Evolutionary conservation across 441 rosid species (phyloP), one percentile per base, ranked within the genome.

Genomic region (Populus hybrid): DNA sequence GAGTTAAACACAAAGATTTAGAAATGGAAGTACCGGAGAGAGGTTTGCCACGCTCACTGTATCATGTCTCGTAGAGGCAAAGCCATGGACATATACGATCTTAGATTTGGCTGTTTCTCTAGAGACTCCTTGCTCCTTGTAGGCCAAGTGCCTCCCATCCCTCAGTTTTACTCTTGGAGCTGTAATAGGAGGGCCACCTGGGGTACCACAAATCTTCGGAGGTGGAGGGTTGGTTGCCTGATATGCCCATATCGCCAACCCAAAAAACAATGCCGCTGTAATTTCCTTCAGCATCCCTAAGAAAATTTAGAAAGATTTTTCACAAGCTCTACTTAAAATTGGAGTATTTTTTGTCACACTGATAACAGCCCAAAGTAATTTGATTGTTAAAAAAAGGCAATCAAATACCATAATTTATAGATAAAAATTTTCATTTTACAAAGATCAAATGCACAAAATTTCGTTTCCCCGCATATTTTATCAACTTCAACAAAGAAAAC

Each of bases 111-210:
- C 93, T 70, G 70, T 35, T 11, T 85, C 86, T 80, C 64, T 86
- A 5, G 90, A 64, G 70, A 83, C 36, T 32, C 97, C 95, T 12
- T 81, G 86, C 79, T 89, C 92, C 69, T 81, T 80, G 86, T 87
- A 92, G 42, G 95, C 93, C 64, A 92, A 69, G 77, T 92, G 81
- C 77, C 95, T 90, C 23, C 92, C 95, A 76, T 92, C 95, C 82
- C 92, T 86, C 34, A 92, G 79, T 80, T 89, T 88, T 67, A 92
- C 82, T 77, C 95, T 90, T 9, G 86, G 84, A 12, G 87, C 84
- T 67, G 89, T 91, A 72, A 89, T 80, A 28, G 86, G 80, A 67
- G 85, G 85, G 23, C 91, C 90, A 1, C 74, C 87, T 9, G 85
- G 82, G 35, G 88, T 81, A 73, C 93, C 93, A 72, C 85, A 80